Evolutionary conservation across 2,329 filamentous ascomycete species (phyloP).

Genomic region (Dichotomopilus funicola): DNA sequence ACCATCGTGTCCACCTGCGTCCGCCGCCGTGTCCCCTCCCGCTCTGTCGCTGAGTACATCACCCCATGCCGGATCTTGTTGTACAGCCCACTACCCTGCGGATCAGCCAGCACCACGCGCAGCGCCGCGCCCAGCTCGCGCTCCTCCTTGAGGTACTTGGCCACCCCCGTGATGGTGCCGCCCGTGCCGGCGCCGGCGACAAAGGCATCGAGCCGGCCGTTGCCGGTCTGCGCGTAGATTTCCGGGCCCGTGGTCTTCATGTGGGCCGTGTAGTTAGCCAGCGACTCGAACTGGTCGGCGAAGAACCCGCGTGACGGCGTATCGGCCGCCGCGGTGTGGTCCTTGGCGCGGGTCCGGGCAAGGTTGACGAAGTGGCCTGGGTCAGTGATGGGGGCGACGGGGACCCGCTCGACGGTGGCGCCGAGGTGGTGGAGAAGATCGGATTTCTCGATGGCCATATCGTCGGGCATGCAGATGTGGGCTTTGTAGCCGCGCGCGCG

Average conservation of each 20-base stretch:
- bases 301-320: constrained; percentile 76
- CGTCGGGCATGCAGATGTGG: constrained; percentile 95
- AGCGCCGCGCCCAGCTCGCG: constrained; percentile 48
- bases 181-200: constrained; percentile 91
- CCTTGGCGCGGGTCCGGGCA: constrained; percentile 66
- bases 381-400: constrained; percentile 88
- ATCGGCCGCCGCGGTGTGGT: constrained; percentile 56
- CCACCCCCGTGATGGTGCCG: constrained; percentile 84
- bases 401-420: constrained; percentile 84
- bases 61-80: constrained; percentile 90
- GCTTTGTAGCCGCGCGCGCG: constrained; percentile 83
- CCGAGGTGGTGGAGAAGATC: constrained; percentile 84
- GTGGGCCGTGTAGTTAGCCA: constrained; percentile 84
- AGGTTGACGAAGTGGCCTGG: constrained; percentile 92
- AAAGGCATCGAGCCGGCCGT: constrained; percentile 73
- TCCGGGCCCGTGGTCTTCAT: constrained; percentile 79
- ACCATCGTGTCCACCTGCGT: constrained; percentile 94
- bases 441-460: constrained; percentile 83
- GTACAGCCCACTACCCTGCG: constrained; percentile 86
- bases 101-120: constrained; percentile 79
- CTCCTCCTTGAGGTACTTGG: constrained; percentile 71
- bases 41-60: constrained; percentile 87
- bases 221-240: constrained; percentile 67
- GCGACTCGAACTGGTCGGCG: constrained; percentile 91
- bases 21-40: constrained; percentile 80